These are phyloP conservation scores for Chrysosporium queenslandicum DNA, from an alignment of 2,329 filamentous ascomycete genomes.

Conservation along the genomic window DNA sequence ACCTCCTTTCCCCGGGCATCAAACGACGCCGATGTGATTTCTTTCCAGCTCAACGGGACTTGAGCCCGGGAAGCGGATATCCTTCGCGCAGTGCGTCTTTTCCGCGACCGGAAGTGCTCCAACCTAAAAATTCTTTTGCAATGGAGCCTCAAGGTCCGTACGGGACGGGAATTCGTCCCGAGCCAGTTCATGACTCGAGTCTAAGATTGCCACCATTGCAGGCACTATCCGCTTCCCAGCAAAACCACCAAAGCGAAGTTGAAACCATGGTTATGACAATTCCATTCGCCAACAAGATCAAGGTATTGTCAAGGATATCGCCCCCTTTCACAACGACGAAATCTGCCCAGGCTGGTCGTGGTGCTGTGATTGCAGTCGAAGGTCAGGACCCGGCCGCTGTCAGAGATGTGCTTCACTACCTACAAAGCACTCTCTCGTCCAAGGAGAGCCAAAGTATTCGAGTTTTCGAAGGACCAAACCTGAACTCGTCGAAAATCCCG, in stretches of 20 bases:
- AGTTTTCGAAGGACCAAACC: slow-evolving; percentile 40
- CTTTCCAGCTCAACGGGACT: slow-evolving; percentile 32
- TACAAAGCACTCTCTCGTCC: slow-evolving; percentile 46
- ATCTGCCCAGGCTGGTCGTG: slow-evolving; percentile 43
- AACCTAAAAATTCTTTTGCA: slow-evolving; percentile 30
- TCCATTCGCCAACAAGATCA: slow-evolving; percentile 64
- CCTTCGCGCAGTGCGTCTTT: slow-evolving; percentile 34
- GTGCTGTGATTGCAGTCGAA: slow-evolving; percentile 73
- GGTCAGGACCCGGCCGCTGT: slow-evolving; percentile 58
- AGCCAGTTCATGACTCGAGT: slow-evolving; percentile 39
- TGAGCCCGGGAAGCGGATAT: slow-evolving; percentile 34
- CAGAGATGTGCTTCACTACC: slow-evolving; percentile 53
- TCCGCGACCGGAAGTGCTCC: slow-evolving; percentile 31
- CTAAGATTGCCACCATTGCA: slow-evolving; percentile 47
- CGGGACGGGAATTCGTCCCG: slow-evolving; percentile 20
- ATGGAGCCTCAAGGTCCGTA: slow-evolving; percentile 47
- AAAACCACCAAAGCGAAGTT: slow-evolving; percentile 39
- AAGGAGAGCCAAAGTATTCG: slow-evolving; percentile 44
- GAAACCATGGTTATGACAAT: slow-evolving; percentile 68
- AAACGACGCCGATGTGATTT: slow-evolving; percentile 55
- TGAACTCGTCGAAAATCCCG: slow-evolving; percentile 15
- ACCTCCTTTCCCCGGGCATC: slow-evolving; percentile 44
- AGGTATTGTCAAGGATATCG: slow-evolving; percentile 64
- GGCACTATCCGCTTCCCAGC: slow-evolving; percentile 27
- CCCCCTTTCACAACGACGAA: slow-evolving; percentile 47